Conservation (phyloP, 768 basidiomycete species). For the Chalciporus sphaerocephalus region DNA sequence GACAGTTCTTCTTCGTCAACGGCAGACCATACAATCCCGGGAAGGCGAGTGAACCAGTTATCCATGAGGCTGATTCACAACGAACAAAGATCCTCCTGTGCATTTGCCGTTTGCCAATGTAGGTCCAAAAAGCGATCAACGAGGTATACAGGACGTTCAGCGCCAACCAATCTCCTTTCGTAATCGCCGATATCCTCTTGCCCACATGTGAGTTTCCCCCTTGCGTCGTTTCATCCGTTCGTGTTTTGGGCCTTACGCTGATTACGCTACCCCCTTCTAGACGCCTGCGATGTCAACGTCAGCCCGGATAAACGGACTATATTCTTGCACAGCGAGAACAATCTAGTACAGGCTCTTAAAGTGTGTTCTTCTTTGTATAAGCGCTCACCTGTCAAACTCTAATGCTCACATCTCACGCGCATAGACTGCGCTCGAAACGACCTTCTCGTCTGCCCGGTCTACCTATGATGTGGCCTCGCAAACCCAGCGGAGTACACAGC, state of each 20-base stretch:
- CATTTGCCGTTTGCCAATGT: not conserved
- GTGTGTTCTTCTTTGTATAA: constrained; percentile 34
- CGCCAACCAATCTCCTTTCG: constrained; percentile 68
- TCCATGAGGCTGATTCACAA: not conserved
- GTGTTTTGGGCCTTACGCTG: not conserved
- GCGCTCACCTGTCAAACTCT: too few species aligned
- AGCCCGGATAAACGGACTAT: constrained; percentile 97
- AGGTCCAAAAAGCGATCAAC: constrained; percentile 88
- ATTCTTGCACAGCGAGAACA: constrained; percentile 81
- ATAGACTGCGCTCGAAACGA: constrained; percentile 61
- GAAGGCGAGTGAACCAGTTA: constrained; percentile 46
- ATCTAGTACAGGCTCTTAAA: constrained; percentile 74
- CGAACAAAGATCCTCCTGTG: not conserved
- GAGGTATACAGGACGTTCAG: constrained; percentile 89
- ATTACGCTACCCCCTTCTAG: constrained; percentile 35
- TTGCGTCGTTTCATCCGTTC: not conserved
- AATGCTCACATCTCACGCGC: not conserved
- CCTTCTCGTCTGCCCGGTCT: constrained; percentile 67
- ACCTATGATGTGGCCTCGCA: constrained; percentile 54
- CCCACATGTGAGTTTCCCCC: constrained; percentile 57
- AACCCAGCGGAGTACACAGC: constrained; percentile 3
- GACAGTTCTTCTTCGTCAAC: constrained; percentile 93
- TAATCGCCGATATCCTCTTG: constrained; percentile 78
- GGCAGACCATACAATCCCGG: constrained; percentile 78
- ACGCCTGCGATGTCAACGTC: constrained; percentile 87